These are phyloP conservation scores for Iris macrosiphon DNA, from an alignment of 106 monocot species.

Conservation along the genomic window DNA sequence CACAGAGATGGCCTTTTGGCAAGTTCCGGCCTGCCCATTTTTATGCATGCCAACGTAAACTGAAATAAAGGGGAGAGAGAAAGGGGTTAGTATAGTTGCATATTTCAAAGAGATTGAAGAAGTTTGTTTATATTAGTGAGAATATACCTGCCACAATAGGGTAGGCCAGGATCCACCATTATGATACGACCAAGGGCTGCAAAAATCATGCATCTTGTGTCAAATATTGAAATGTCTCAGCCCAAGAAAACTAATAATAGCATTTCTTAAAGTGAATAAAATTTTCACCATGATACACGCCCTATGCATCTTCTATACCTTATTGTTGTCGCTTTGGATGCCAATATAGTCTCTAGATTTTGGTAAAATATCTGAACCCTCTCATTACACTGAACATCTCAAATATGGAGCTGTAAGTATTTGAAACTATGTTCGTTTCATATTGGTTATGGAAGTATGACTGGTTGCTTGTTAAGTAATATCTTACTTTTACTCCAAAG, in stretches of 20 bases:
- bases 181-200: constrained; percentile 95
- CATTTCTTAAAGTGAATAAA: not conserved
- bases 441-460: too few species aligned
- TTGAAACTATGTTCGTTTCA: too few species aligned
- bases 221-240: constrained; percentile 6
- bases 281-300: not conserved
- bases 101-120: not conserved
- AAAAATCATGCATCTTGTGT: constrained; percentile 4
- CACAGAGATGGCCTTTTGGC: constrained; percentile 59
- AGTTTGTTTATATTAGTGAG: not conserved
- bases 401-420: not conserved
- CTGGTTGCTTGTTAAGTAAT: too few species aligned
- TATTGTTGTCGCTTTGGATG: too few species aligned
- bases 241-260: not conserved
- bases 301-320: too few species aligned
- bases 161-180: constrained; percentile 99
- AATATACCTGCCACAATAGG: constrained; percentile 85
- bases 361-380: not conserved
- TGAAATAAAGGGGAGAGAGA: constrained; percentile 20
- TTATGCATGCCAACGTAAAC: constrained; percentile 95
- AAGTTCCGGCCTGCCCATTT: constrained; percentile 86
- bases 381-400: not conserved
- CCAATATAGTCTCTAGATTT: constrained; percentile 1
- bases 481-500: too few species aligned
- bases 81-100: not conserved